Evolutionary conservation across 768 basidiomycete species (phyloP).

Genomic region (Calocera viscosa): DNA sequence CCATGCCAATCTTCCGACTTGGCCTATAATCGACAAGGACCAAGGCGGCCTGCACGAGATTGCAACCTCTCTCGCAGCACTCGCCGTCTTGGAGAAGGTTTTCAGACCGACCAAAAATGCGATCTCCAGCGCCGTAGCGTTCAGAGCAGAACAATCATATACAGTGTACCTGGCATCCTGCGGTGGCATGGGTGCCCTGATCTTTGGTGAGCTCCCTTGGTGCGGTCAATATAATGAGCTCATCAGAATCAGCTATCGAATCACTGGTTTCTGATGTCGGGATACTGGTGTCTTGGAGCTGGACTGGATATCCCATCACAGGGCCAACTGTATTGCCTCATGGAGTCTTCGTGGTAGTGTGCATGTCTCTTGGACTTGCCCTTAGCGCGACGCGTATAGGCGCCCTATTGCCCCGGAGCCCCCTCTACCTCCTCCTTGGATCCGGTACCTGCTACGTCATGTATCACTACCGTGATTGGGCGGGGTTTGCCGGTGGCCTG

Average conservation of each 20-base stretch:
- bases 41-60: constrained; percentile 60
- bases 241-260: constrained; percentile 55
- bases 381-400: constrained; percentile 23
- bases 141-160: background rate
- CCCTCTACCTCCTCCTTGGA: constrained; percentile 43
- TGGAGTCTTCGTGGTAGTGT: constrained; percentile 52
- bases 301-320: constrained; percentile 69
- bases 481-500: constrained; percentile 57
- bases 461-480: constrained; percentile 53
- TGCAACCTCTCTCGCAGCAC: constrained; percentile 44
- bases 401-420: constrained; percentile 32
- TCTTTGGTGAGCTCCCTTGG: background rate
- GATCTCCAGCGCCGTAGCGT: background rate
- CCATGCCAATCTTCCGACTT: constrained; percentile 74
- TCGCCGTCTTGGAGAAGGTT: constrained; percentile 41
- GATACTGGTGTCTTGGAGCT: constrained; percentile 74
- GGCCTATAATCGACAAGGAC: constrained; percentile 58
- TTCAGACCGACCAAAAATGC: background rate
- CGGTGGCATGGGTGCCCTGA: background rate
- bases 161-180: background rate
- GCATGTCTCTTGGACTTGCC: constrained; percentile 46
- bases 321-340: constrained; percentile 66
- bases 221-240: background rate
- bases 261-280: constrained; percentile 61
- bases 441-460: constrained; percentile 41